Evolutionary conservation across 1,284 basidiomycete genomes (phyloP).

Genomic region (Melampsora larici-populina): DNA sequence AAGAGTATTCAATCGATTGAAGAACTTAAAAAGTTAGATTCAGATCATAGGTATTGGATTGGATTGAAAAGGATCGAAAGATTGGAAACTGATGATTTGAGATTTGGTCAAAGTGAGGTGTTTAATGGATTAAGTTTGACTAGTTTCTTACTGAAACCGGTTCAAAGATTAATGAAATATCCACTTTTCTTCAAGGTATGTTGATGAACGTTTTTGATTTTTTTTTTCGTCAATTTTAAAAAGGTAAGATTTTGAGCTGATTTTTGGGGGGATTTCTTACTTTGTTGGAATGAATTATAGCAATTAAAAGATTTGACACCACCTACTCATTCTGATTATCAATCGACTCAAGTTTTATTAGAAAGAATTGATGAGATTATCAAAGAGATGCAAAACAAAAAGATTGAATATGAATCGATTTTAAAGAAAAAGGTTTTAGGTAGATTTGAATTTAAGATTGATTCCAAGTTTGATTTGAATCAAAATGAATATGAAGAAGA

Average conservation of each 20-base stretch:
- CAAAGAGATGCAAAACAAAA: conserved; percentile 65
- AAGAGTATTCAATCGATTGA: conserved; percentile 61
- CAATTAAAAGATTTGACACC: conserved; percentile 67
- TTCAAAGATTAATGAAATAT: conserved; percentile 69
- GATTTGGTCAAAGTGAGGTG: conserved; percentile 62
- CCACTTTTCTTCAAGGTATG: conserved; percentile 70
- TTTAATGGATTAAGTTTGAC: conserved; percentile 76
- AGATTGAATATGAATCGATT: too few relatives aligned
- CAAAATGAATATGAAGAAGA: too few relatives aligned
- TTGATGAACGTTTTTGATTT: conserved; percentile 35
- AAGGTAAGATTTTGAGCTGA: too few relatives aligned
- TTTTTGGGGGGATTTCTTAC: too few relatives aligned
- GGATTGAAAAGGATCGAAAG: background rate
- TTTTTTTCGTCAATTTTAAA: background rate
- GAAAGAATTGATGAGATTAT: conserved; percentile 68
- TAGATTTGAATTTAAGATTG: too few relatives aligned
- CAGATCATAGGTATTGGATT: background rate
- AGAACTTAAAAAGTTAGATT: background rate
- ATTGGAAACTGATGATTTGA: conserved; percentile 55
- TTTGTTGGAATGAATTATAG: conserved; percentile 54
- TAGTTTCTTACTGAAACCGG: conserved; percentile 69
- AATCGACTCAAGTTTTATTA: conserved; percentile 65
- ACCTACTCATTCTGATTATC: conserved; percentile 65
- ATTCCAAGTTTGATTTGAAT: too few relatives aligned
- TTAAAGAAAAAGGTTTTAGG: too few relatives aligned